Conservation (phyloP, 2,329 filamentous ascomycete species). For the Chaetomiaceae sp. region DNA sequence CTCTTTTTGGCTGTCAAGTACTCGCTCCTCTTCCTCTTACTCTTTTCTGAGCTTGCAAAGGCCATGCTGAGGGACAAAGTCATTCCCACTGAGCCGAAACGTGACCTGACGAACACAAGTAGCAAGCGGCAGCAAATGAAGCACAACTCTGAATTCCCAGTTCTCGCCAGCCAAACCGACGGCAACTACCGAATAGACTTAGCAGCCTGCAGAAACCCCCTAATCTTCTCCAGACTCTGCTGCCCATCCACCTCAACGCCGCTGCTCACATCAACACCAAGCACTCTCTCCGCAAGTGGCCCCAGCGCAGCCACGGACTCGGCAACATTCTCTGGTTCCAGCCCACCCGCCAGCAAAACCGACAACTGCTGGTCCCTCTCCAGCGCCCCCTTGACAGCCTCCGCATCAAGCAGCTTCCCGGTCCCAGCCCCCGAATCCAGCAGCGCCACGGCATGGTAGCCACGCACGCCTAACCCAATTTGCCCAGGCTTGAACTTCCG, state of each 20-base stretch:
- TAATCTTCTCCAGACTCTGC: conserved; percentile 78
- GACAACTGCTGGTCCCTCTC: conserved; percentile 64
- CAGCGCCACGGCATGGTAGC: conserved; percentile 78
- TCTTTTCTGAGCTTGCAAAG: too few relatives aligned
- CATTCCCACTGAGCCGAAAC: too few relatives aligned
- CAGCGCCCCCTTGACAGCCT: conserved; percentile 63
- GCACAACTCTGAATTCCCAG: neutral
- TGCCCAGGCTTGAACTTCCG: conserved; percentile 76
- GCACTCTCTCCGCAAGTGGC: conserved; percentile 55
- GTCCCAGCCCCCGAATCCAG: conserved; percentile 85
- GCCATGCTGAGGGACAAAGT: too few relatives aligned
- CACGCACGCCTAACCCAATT: conserved; percentile 65
- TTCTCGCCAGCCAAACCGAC: neutral
- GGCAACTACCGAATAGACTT: conserved; percentile 52
- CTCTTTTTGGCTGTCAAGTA: too few relatives aligned
- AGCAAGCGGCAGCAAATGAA: too few relatives aligned
- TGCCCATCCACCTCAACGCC: conserved; percentile 82
- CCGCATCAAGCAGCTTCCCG: conserved; percentile 70
- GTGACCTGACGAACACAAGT: too few relatives aligned
- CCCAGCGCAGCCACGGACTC: conserved; percentile 61
- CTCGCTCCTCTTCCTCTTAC: too few relatives aligned
- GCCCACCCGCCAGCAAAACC: conserved; percentile 78
- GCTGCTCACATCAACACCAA: conserved; percentile 89
- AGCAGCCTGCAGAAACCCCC: conserved; percentile 70
- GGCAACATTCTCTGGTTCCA: conserved; percentile 74